Base-by-base conservation (phyloP, 192 early-diverging fungal species). In the Coemansia sp. region DNA sequence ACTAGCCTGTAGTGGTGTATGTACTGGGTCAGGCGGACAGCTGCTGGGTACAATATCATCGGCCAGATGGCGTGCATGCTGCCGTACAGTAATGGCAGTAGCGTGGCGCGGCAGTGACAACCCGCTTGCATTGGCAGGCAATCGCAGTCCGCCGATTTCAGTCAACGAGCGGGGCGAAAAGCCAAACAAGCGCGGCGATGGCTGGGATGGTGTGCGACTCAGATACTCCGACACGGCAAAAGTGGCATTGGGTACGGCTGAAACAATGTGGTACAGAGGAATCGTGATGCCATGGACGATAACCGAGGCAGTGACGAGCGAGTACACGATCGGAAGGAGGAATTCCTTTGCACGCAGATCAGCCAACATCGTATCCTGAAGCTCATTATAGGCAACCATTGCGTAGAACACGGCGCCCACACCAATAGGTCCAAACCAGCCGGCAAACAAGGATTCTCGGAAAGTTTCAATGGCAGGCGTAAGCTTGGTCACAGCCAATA, bases 361-460 rank as follows among this genome's bases (percentile, higher is more conserved):
- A 19, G 38, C 66, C 61, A 66, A 62, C 43, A 52, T 63, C 7
- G 32, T 23, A 40, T 65, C 37, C 23, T 80, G 64, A 3, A 64
- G 38, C 57, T 80, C 73, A 21, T 72, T 50, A 26, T 76, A 71
- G 4, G 70, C 69, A 40, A 73, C 68, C 53, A 85, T 68, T 19
- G 80, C 73, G 68, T 89, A 90, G 59, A 78, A 90, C 10, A 89
- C 64, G 17, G 87, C 84, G 38, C 82, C 75, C 38, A 87, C 89
- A 8, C 89, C 92, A 64, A 95, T 93, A 3, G 94, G 94, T 1
- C 94, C 95, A 68, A 96, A 96, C 92, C 91, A 96, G 21, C 93
- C 93, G 13, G 87, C 88, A 72, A 94, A 94, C 1, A 89, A 68
- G 0, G 91, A 90, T 62, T 94, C 92, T 32, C 86, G 87, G 66